Conservation (phyloP, 2,329 filamentous ascomycete genomes). For the Penicillium sclerotigenum region DNA sequence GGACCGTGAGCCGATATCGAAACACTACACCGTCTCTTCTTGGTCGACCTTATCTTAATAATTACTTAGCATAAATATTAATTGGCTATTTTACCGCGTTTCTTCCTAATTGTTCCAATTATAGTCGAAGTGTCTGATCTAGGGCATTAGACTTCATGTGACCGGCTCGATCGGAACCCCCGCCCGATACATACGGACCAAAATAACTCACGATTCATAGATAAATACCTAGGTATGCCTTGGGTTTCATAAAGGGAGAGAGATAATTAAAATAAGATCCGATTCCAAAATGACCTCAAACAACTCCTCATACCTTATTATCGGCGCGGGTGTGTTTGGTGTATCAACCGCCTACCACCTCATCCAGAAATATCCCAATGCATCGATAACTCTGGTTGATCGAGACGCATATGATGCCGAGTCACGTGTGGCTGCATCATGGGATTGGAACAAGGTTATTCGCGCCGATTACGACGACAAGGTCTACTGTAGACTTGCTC, state of each 20-base stretch:
- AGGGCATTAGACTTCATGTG: constrained; percentile 10
- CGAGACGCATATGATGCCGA: constrained; percentile 35
- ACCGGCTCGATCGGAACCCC: constrained; percentile 16
- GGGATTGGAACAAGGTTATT: constrained; percentile 32
- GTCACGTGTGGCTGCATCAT: constrained; percentile 32
- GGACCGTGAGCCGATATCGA: background rate
- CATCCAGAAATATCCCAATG: constrained; percentile 30
- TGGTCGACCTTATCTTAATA: background rate
- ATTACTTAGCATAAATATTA: background rate
- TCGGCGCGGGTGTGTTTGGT: constrained; percentile 29
- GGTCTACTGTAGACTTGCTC: constrained; percentile 26
- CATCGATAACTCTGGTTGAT: constrained; percentile 26
- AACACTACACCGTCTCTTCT: background rate
- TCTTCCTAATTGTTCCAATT: background rate
- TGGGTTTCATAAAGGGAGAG: background rate
- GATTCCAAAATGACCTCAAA: constrained; percentile 13
- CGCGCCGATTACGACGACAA: constrained; percentile 32
- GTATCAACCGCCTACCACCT: constrained; percentile 30
- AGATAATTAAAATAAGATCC: background rate
- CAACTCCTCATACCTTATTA: constrained; percentile 27
- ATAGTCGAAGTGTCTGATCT: background rate
- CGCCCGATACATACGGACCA: constrained; percentile 8
- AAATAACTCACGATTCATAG: background rate
- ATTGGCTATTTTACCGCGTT: background rate
- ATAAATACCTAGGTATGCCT: background rate